phyloP scores from a whole-genome alignment of 768 basidiomycete species.

The Myochromella boudieri region DNA sequence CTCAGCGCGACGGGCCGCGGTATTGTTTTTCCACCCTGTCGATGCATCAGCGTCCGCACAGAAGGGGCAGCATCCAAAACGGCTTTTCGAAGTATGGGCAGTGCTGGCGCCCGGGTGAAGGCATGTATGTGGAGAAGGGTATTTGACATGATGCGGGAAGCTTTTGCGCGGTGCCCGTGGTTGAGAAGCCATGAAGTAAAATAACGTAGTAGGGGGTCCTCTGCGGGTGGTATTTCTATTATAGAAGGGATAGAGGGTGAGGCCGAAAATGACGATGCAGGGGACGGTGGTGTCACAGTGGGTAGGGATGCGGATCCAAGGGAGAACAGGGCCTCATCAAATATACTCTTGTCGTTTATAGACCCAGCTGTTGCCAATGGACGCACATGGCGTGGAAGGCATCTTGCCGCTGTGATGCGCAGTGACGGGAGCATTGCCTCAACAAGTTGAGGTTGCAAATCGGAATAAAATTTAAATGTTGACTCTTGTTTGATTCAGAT shows the following conservation, averaged over 20 bases:
- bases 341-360: slow-evolving; percentile 17
- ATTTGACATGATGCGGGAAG: slow-evolving; percentile 53
- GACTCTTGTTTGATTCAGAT: too few relatives aligned
- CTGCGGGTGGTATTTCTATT: slow-evolving; percentile 67
- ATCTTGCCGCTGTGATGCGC: slow-evolving; percentile 15
- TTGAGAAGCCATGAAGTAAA: slow-evolving; percentile 61
- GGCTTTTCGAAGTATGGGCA: slow-evolving; percentile 78
- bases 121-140: slow-evolving; percentile 73
- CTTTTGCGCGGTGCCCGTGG: slow-evolving; percentile 65
- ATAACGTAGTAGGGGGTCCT: slow-evolving; percentile 73
- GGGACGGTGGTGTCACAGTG: not conserved
- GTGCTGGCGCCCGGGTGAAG: slow-evolving; percentile 73
- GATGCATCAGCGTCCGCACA: slow-evolving; percentile 58
- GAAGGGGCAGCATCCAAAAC: slow-evolving; percentile 69
- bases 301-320: slow-evolving; percentile 12
- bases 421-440: slow-evolving; percentile 16
- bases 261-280: slow-evolving; percentile 7
- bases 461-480: too few relatives aligned
- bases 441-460: too few relatives aligned
- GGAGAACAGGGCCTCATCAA: slow-evolving; percentile 16
- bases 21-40: slow-evolving; percentile 64
- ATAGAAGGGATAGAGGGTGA: slow-evolving; percentile 10
- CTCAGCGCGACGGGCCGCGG: slow-evolving; percentile 69
- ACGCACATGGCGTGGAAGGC: slow-evolving; percentile 19
- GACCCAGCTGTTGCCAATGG: slow-evolving; percentile 11